Conservation (phyloP, 1,284 basidiomycete genomes). For the Sanghuangporus weigelae region DNA sequence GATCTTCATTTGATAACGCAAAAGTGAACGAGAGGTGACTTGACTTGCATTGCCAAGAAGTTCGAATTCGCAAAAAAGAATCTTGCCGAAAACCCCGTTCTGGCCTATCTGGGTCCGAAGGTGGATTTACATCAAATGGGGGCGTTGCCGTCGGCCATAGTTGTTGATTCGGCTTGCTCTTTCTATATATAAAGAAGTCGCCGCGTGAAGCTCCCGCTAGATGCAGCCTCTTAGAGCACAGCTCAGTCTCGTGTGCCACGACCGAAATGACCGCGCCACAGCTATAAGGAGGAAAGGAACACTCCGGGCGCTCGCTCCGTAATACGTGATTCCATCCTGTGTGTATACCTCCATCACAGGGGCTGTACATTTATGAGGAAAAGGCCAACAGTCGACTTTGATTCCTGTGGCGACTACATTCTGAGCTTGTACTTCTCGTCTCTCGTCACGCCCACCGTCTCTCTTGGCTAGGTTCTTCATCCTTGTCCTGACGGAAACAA, state of each 20-base stretch:
- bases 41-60: neutral
- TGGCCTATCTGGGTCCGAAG: neutral
- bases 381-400: neutral
- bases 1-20: neutral
- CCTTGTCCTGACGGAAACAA: too few relatives aligned
- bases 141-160: neutral
- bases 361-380: neutral
- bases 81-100: neutral
- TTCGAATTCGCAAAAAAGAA: neutral
- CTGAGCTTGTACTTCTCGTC: neutral
- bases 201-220: neutral
- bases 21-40: neutral
- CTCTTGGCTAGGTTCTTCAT: neutral
- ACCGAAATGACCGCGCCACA: neutral
- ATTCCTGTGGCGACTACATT: neutral
- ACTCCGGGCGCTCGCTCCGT: neutral
- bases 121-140: neutral
- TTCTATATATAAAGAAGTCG: neutral
- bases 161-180: neutral
- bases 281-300: neutral
- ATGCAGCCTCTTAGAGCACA: neutral
- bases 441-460: neutral
- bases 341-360: neutral
- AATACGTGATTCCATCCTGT: too few relatives aligned
- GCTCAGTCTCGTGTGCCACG: neutral